Conservation (phyloP, 306 rosid genomes). For the Vicia faba region DNA sequence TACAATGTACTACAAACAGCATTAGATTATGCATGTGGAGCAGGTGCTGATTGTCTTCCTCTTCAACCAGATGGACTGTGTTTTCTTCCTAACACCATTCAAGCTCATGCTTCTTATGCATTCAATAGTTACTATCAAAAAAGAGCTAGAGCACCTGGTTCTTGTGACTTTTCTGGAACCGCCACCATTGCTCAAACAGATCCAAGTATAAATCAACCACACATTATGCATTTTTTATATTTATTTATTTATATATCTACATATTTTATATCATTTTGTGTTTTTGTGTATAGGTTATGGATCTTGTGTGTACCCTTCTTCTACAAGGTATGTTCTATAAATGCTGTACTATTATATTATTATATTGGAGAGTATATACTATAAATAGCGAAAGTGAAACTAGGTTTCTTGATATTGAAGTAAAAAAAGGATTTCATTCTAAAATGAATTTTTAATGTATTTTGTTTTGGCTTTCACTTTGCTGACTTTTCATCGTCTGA, state of each 20-base stretch:
- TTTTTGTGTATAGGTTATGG: conserved; percentile 70
- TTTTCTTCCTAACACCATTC: conserved; percentile 84
- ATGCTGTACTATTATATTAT: background rate
- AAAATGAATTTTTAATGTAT: background rate
- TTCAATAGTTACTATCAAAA: conserved; percentile 76
- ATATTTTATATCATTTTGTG: background rate
- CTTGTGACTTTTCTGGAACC: conserved; percentile 74
- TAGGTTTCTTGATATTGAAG: conserved; percentile 68
- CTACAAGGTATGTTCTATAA: conserved; percentile 47
- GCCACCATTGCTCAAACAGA: conserved; percentile 83
- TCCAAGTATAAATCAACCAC: conserved; percentile 52
- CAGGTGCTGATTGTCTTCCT: conserved; percentile 77
- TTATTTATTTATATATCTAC: background rate
- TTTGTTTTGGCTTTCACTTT: conserved; percentile 10
- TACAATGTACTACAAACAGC: conserved; percentile 60
- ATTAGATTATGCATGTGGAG: conserved; percentile 75
- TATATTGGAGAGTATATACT: background rate
- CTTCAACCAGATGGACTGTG: conserved; percentile 69
- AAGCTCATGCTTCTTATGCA: conserved; percentile 93
- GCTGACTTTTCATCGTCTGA: conserved; percentile 32
- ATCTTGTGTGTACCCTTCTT: conserved; percentile 92
- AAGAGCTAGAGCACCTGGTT: conserved; percentile 66
- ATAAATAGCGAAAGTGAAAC: conserved; percentile 17
- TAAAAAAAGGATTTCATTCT: conserved; percentile 50
- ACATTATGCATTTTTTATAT: background rate